These are phyloP conservation scores for Alnus rubra DNA, from an alignment of 306 rosid species.

Conservation along the genomic window DNA sequence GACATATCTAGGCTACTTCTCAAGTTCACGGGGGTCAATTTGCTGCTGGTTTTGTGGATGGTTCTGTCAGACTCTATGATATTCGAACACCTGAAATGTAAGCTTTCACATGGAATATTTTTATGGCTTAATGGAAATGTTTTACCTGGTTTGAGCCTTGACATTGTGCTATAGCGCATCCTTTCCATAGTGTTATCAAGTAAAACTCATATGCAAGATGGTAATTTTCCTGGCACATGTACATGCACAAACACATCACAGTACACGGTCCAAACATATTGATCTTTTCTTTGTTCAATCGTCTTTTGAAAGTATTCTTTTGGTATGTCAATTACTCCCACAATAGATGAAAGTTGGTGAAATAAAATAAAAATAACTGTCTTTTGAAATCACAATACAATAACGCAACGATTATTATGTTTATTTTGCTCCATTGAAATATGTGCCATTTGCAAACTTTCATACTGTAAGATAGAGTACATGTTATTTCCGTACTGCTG, in stretches of 20 bases:
- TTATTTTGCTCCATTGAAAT: not conserved
- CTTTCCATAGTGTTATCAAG: not conserved
- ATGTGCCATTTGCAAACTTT: not conserved
- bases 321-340: not conserved
- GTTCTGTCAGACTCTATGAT: constrained; percentile 88
- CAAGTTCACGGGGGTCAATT: constrained; percentile 92
- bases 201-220: not conserved
- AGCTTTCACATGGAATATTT: constrained; percentile 33
- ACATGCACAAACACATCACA: not conserved
- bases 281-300: not conserved
- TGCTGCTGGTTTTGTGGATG: constrained; percentile 95
- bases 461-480: not conserved
- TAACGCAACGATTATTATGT: not conserved
- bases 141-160: not conserved
- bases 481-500: not conserved
- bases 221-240: not conserved
- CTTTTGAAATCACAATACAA: too few relatives aligned
- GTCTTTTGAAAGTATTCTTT: not conserved
- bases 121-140: constrained; percentile 3
- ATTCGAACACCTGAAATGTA: constrained; percentile 82
- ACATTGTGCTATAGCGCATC: not conserved
- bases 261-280: not conserved
- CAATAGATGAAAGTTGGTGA: not conserved
- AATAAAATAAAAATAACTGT: not conserved
- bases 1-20: constrained; percentile 73